phyloP scores from a whole-genome alignment of 2,329 filamentous ascomycete genomes.

The Scytalidium lignicola region DNA sequence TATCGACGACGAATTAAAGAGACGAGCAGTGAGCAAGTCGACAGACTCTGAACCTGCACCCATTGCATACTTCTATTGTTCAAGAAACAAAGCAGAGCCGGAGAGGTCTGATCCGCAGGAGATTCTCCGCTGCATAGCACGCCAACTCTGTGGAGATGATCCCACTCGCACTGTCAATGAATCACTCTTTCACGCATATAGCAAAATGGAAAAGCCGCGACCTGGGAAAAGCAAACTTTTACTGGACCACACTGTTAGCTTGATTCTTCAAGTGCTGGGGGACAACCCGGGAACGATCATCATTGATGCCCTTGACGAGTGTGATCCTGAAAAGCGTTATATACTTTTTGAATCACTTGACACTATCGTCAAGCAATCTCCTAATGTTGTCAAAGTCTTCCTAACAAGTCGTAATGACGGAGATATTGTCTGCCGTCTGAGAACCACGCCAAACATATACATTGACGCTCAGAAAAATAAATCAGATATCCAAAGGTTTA shows the following conservation, averaged over 20 bases:
- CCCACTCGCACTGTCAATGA: neutral
- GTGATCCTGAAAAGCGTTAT: neutral
- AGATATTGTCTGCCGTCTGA: constrained; percentile 8
- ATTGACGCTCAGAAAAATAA: constrained; percentile 7
- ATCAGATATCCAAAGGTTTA: constrained; percentile 5
- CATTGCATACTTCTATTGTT: constrained; percentile 1
- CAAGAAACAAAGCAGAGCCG: neutral
- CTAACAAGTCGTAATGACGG: constrained; percentile 9
- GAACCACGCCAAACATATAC: constrained; percentile 5
- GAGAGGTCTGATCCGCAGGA: neutral
- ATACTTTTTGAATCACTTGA: constrained; percentile 6
- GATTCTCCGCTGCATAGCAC: neutral
- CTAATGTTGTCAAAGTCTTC: constrained; percentile 9
- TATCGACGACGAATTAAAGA: too few relatives aligned
- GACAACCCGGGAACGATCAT: constrained; percentile 7
- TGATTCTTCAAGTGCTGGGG: constrained; percentile 5
- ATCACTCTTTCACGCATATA: neutral
- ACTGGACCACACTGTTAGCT: neutral
- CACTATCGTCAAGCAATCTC: constrained; percentile 4
- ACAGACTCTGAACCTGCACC: too few relatives aligned
- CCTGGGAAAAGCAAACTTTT: neutral
- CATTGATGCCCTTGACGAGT: constrained; percentile 12
- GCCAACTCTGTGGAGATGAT: neutral
- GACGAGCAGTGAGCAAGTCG: too few relatives aligned
- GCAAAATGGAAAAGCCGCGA: neutral